Base-by-base conservation (phyloP, 2,329 filamentous ascomycete genomes). In the Golovinomyces cichoracearum region DNA sequence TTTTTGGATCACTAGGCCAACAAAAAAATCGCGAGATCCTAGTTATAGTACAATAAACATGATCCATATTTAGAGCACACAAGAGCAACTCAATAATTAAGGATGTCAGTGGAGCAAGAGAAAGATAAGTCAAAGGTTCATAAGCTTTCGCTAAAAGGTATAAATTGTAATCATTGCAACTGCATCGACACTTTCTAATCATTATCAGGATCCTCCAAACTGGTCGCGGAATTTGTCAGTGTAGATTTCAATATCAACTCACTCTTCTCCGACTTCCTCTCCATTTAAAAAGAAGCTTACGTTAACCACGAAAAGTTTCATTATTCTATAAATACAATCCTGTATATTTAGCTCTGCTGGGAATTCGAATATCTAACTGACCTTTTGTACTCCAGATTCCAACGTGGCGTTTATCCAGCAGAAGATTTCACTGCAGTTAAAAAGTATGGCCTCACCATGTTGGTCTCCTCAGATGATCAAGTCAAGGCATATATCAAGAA, bases 401-500 rank as follows among this genome's bases (percentile, higher is more conserved):
- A 95, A 64, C 74, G 77, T 60, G 77, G 76, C 51, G 76, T 81
- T 54, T 81, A 98, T 64, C 90, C 90, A 23, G 84, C 90, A 48
- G 90, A 98, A 61, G 90, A 98, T 67, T 98, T 98, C 62, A 83
- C 82, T 56, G 80, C 85, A 12, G 86, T 98, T 60, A 98, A 98
- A 68, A 98, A 98, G 68, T 98, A 98, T 79, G 90, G 90, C 58
- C 74, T 98, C 59, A 95, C 93, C 60, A 58, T 55, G 49, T 50
- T 61, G 78, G 86, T 95, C 47, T 92, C 88, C 27, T 76, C 85
- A 54, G 90, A 98, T 63, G 90, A 95, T 68, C 88, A 98, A 66
- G 90, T 98, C 62, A 93, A 93, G 65, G 84, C 86, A 27, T 98
- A 98, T 66, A 93, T 98, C 70, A 94, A 93, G 65, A 93, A 92